phyloP scores from a whole-genome alignment of 345 rosid species.

The Bruguiera parviflora region DNA sequence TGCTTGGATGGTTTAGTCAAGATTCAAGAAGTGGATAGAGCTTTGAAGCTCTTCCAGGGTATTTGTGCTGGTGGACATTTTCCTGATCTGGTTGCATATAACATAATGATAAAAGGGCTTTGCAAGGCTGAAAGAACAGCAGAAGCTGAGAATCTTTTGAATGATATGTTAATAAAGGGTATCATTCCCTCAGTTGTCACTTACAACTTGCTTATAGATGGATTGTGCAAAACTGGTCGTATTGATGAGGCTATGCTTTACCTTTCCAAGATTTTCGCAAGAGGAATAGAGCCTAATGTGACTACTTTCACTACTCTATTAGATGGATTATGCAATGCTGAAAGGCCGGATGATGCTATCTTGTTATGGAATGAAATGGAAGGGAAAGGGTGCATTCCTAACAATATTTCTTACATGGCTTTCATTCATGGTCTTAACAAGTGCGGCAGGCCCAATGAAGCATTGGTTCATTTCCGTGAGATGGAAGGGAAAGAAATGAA shows the following conservation, averaged over 20 bases:
- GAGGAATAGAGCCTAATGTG: conserved; percentile 63
- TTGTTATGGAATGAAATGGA: conserved; percentile 68
- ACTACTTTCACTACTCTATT: conserved; percentile 67
- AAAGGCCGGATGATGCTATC: conserved; percentile 75
- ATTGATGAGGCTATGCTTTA: conserved; percentile 52
- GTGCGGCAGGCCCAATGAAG: conserved; percentile 56
- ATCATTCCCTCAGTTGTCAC: conserved; percentile 72
- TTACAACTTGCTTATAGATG: conserved; percentile 73
- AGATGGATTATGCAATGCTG: conserved; percentile 59
- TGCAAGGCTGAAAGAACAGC: conserved; percentile 55
- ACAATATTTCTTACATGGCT: conserved; percentile 58
- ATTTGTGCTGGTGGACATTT: conserved; percentile 52
- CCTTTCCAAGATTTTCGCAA: conserved; percentile 49
- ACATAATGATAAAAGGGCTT: conserved; percentile 69
- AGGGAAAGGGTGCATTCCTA: conserved; percentile 47
- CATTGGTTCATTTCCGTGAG: conserved; percentile 49
- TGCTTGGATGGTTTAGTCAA: conserved; percentile 60
- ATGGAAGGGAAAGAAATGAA: conserved; percentile 64
- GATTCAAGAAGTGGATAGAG: conserved; percentile 52
- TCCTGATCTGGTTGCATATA: conserved; percentile 80
- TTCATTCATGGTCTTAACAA: conserved; percentile 77
- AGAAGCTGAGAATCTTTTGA: conserved; percentile 54
- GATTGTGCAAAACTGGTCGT: conserved; percentile 69
- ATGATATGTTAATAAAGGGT: conserved; percentile 62
- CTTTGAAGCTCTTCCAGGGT: conserved; percentile 56